Evolutionary conservation across 2,329 filamentous ascomycete species (phyloP), one percentile per base, ranked within the genome.

Genomic region (Rutstroemia sp.): DNA sequence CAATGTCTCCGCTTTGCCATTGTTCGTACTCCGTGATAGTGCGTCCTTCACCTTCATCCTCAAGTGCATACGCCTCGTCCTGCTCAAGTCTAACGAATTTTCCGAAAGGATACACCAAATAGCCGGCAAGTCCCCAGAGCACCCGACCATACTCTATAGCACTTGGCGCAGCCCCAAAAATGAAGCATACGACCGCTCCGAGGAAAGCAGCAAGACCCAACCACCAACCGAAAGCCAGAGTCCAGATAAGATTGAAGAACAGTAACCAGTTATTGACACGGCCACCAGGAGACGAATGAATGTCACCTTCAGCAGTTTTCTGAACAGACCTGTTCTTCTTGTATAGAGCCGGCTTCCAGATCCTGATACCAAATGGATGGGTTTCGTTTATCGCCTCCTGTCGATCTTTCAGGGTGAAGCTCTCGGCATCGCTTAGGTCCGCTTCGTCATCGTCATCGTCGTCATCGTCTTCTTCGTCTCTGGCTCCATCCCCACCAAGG

Each of bases 11-110:
- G 68, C 85, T 96, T 74, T 99, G 94, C 94, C 94, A 99, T 73
- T 96, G 91, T 71, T 99, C 94, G 69, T 99, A 99, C 74, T 99
- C 94, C 66, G 89, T 95, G 68, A 99, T 96, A 74, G 92, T 97
- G 68, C 94, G 84, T 19, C 94, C 94, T 73, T 99, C 94, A 42
- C 92, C 92, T 67, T 94, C 84, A 67, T 99, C 94, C 73, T 99
- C 94, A 59, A 96, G 88, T 48, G 90, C 78, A 69, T 99, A 99
- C 45, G 88, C 87, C 68, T 97, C 94, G 64, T 99, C 94, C 70
- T 92, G 89, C 69, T 96, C 87, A 39, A 99, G 80, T 48, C 91
- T 88, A 60, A 99, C 90, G 71, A 95, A 96, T 67, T 95, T 95
- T 63, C 94, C 94, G 70, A 99, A 99, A 0, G 94, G 94, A 69